A percentile compares a stretch with the other conserved stretches of the same genome.
Conservation (phyloP, 2,329 filamentous ascomycete genomes). For the Xylariales sp. region DNA sequence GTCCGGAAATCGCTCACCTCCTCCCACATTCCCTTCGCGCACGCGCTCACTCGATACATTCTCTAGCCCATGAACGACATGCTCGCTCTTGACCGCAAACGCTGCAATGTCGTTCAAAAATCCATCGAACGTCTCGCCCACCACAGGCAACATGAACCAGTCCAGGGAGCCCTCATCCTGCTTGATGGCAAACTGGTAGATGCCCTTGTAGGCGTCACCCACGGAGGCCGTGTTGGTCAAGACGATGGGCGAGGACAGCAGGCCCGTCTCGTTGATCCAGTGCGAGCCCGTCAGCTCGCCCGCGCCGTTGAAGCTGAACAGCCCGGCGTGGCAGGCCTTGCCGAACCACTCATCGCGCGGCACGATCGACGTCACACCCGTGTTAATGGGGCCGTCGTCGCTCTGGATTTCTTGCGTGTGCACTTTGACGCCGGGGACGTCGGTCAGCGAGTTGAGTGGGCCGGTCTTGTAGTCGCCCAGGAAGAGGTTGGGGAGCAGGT, state of each 20-base stretch:
- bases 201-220: slow-evolving; percentile 53
- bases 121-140: slow-evolving; percentile 61
- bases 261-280: slow-evolving; percentile 58
- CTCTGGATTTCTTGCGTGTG: slow-evolving; percentile 38
- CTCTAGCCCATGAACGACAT: slow-evolving; percentile 50
- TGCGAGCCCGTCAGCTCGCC: slow-evolving; percentile 59
- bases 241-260: slow-evolving; percentile 54
- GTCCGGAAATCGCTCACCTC: no score
- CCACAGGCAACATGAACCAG: slow-evolving; percentile 52
- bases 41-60: slow-evolving; percentile 46
- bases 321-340: slow-evolving; percentile 41
- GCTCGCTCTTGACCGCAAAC: slow-evolving; percentile 49
- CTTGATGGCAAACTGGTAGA: slow-evolving; percentile 50
- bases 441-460: slow-evolving; percentile 45
- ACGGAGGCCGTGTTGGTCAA: slow-evolving; percentile 56
- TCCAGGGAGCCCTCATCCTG: slow-evolving; percentile 41
- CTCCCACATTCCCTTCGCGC: slow-evolving; percentile 58
- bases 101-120: slow-evolving; percentile 52
- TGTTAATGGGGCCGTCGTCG: slow-evolving; percentile 35
- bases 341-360: slow-evolving; percentile 40
- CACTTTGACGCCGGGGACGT: slow-evolving; percentile 44
- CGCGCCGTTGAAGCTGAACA: slow-evolving; percentile 60
- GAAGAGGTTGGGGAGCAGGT: slow-evolving; percentile 38
- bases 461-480: slow-evolving; percentile 40
- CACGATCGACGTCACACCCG: slow-evolving; percentile 45